phyloP scores from a whole-genome alignment of 345 rosid species.

The Gossypium turneri region DNA sequence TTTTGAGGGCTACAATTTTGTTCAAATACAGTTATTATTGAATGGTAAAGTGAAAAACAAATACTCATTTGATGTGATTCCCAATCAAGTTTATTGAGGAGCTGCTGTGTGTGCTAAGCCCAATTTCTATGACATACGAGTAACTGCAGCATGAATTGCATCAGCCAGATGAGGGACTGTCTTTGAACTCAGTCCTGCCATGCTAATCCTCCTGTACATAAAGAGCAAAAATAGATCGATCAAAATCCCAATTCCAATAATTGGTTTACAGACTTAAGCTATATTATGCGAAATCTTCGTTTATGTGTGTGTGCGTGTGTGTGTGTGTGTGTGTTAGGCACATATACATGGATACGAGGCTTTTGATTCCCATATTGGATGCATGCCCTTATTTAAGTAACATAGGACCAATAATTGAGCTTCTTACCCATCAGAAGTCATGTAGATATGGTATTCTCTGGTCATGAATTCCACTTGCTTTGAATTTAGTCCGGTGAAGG shows the following conservation, averaged over 20 bases:
- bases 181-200: constrained; percentile 70
- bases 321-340: not conserved
- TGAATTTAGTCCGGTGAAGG: constrained; percentile 56
- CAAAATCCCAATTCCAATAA: not conserved
- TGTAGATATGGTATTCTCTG: constrained; percentile 62
- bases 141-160: constrained; percentile 63
- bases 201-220: constrained; percentile 62
- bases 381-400: not conserved
- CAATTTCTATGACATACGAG: constrained; percentile 18
- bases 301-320: too few relatives aligned
- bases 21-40: not conserved
- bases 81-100: not conserved
- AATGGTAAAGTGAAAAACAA: not conserved
- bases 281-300: not conserved
- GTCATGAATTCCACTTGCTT: constrained; percentile 72
- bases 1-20: not conserved
- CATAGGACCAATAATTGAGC: not conserved
- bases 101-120: not conserved
- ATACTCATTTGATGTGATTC: not conserved
- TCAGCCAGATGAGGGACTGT: constrained; percentile 73
- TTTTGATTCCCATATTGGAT: too few relatives aligned
- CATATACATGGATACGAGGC: not conserved
- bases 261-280: not conserved
- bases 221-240: not conserved
- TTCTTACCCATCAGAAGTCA: constrained; percentile 67